Evolutionary conservation across 1,284 basidiomycete species (phyloP).

Genomic region (Pulchroboletus neoregius): DNA sequence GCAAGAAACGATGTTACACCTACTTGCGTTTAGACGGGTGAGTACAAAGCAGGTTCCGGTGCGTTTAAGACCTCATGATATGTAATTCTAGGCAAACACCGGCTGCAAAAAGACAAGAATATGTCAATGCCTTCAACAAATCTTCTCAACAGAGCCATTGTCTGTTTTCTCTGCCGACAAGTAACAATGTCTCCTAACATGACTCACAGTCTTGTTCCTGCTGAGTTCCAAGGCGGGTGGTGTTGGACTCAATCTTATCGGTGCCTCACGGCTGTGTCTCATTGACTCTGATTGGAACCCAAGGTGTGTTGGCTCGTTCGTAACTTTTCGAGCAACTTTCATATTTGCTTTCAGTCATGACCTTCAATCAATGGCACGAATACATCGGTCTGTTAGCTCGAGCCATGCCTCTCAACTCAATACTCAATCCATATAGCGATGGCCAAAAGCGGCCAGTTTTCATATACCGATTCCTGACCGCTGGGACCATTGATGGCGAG

Average conservation of each 20-base stretch:
- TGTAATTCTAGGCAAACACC: constrained; percentile 62
- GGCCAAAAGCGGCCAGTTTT: constrained; percentile 91
- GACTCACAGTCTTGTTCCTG: constrained; percentile 79
- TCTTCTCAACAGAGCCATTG: constrained; percentile 66
- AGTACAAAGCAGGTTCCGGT: constrained; percentile 10
- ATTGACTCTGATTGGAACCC: constrained; percentile 98
- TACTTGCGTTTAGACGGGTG: constrained; percentile 90
- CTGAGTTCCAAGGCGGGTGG: constrained; percentile 96
- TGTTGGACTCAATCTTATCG: constrained; percentile 90
- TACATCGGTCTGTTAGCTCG: constrained; percentile 65
- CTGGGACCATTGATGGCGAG: constrained; percentile 73
- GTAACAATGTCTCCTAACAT: constrained; percentile 11
- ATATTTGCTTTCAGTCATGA: constrained; percentile 59
- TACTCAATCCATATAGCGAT: constrained; percentile 52
- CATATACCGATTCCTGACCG: constrained; percentile 89
- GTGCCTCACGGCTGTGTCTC: constrained; percentile 80
- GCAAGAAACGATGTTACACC: constrained; percentile 72
- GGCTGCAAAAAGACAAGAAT: constrained; percentile 76
- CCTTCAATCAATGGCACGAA: constrained; percentile 96
- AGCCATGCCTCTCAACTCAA: not conserved
- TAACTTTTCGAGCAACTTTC: not conserved
- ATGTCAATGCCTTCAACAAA: constrained; percentile 78
- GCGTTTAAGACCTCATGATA: not conserved
- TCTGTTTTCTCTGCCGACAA: constrained; percentile 36
- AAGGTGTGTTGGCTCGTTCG: constrained; percentile 44